phyloP scores from a whole-genome alignment of 192 early-diverging fungal genomes.

The Coemansia sp. region DNA sequence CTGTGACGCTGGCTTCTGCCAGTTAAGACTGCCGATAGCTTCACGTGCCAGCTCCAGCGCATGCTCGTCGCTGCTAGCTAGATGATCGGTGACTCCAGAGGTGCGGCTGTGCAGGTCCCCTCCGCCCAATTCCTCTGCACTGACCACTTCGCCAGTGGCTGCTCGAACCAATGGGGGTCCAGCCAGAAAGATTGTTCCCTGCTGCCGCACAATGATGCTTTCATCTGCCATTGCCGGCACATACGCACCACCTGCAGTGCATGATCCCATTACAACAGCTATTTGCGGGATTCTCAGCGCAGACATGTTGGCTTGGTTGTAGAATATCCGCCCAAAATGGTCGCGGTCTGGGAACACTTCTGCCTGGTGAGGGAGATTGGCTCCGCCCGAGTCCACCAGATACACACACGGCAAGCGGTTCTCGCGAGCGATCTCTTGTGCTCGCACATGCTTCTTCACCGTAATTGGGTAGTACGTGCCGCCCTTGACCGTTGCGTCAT shows the following conservation, averaged over 20 bases:
- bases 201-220: conserved; percentile 90
- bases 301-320: conserved; percentile 84
- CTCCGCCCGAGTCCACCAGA: conserved; percentile 93
- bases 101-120: conserved; percentile 91
- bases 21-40: conserved; percentile 85
- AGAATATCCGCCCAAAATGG: conserved; percentile 95
- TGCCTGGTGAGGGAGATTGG: conserved; percentile 88
- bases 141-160: conserved; percentile 92
- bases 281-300: conserved; percentile 86
- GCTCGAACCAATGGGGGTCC: conserved; percentile 96
- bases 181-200: conserved; percentile 95
- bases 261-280: conserved; percentile 95
- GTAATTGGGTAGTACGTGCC: conserved; percentile 95
- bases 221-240: conserved; percentile 99
- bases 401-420: conserved; percentile 95
- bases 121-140: conserved; percentile 91
- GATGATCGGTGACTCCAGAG: conserved; percentile 95
- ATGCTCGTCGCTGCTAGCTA: conserved; percentile 82
- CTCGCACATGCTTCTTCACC: conserved; percentile 96
- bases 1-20: conserved; percentile 57
- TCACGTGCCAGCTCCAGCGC: conserved; percentile 80
- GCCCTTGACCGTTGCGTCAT: conserved; percentile 97
- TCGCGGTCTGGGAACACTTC: conserved; percentile 95
- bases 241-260: conserved; percentile 96
- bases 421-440: conserved; percentile 93